A percentile compares a stretch with the other conserved stretches of the same genome.
phyloP scores from a whole-genome alignment of 148 eudicot species.

The Pharnaceum exiguum region DNA sequence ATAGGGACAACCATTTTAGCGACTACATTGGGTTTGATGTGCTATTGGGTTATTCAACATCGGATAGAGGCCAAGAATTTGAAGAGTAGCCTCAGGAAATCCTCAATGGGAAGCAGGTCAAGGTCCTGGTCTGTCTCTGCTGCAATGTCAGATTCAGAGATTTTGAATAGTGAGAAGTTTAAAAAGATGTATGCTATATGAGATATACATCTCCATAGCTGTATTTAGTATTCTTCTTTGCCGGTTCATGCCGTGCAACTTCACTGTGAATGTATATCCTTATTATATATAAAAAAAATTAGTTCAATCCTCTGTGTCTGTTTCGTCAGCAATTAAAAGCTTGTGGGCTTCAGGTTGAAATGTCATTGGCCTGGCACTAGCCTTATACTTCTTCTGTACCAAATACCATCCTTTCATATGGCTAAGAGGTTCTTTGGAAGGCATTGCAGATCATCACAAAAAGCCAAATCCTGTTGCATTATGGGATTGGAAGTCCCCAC shows the following conservation, averaged over 20 bases:
- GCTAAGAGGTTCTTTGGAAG: too few species aligned
- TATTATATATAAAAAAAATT: too few species aligned
- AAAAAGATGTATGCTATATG: conserved; percentile 73
- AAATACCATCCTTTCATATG: too few species aligned
- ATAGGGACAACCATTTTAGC: conserved; percentile 67
- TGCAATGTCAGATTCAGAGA: conserved; percentile 47
- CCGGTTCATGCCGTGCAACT: conserved; percentile 1
- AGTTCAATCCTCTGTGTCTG: too few species aligned
- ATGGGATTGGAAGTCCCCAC: too few species aligned
- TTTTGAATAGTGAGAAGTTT: conserved; percentile 38
- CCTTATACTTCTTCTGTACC: too few species aligned
- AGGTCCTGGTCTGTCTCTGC: conserved; percentile 37
- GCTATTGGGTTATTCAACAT: conserved; percentile 79
- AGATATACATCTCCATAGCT: conserved; percentile 13
- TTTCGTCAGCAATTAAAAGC: too few species aligned
- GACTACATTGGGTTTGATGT: conserved; percentile 72
- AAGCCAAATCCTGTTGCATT: too few species aligned
- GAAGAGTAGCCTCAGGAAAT: conserved; percentile 44
- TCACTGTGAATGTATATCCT: conserved; percentile 6
- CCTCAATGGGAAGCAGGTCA: conserved; percentile 39
- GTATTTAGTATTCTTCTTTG: background rate
- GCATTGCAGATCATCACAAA: too few species aligned
- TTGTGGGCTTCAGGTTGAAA: too few species aligned
- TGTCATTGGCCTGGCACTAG: too few species aligned
- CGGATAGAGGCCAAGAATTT: conserved; percentile 51